These are phyloP conservation scores for Tylopilus cervinicoccineus DNA, from an alignment of 768 basidiomycete species.

Conservation along the genomic window DNA sequence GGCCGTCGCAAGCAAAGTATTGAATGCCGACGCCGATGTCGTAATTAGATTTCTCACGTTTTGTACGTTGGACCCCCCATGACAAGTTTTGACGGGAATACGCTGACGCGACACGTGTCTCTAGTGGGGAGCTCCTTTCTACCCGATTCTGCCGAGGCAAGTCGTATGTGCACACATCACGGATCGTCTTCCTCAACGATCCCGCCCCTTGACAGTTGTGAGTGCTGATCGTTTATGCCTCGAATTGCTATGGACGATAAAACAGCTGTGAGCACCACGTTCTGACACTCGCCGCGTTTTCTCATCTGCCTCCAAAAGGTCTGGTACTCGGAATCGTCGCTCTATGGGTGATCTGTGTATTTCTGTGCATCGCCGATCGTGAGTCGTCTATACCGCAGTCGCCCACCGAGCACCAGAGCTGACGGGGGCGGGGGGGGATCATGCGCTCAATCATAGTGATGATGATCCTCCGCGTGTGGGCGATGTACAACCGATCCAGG, in stretches of 20 bases:
- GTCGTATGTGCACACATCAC: too few species aligned
- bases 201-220: neutral
- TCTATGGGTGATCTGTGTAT: neutral
- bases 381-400: too few species aligned
- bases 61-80: too few species aligned
- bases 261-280: neutral
- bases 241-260: neutral
- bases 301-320: neutral
- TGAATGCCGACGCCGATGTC: neutral
- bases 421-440: too few species aligned
- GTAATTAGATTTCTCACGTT: too few species aligned
- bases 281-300: too few species aligned
- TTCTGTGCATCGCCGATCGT: neutral
- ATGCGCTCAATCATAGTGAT: neutral
- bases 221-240: neutral
- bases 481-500: constrained; percentile 12
- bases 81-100: too few species aligned
- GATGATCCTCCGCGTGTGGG: constrained; percentile 9
- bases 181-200: neutral
- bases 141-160: neutral
- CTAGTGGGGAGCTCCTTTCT: neutral
- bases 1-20: neutral
- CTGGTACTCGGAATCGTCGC: neutral
- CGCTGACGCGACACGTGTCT: neutral
- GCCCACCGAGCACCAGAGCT: too few species aligned